Evolutionary conservation across 2,329 filamentous ascomycete genomes (phyloP), one percentile per base, ranked within the genome.

Genomic region (Penicillium sp.): DNA sequence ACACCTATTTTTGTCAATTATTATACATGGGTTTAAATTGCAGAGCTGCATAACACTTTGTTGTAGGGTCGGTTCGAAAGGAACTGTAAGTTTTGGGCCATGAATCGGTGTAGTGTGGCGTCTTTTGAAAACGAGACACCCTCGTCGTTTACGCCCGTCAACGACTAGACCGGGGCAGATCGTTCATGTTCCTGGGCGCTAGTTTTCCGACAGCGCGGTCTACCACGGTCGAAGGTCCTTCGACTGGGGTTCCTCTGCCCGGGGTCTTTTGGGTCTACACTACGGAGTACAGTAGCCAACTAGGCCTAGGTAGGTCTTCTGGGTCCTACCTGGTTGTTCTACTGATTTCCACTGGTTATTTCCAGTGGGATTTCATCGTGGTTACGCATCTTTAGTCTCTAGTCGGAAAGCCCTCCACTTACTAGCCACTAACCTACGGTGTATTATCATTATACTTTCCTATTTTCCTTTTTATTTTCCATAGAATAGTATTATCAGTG

Each of bases 151-250:
- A 47, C 17, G 24, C 45, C 44, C 24, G 26, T 49, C 45, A 49
- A 17, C 15, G 45, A 49, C 45, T 49, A 26, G 50, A 53, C 33
- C 12, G 50, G 50, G 24, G 50, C 30, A 40, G 35, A 28, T 53
- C 19, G 51, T 38, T 53, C 51, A 53, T 40, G 51, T 60, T 53
- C 58, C 58, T 56, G 58, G 44, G 40, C 58, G 22, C 53, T 60
- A 60, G 58, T 55, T 33, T 30, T 47, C 49, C 51, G 58, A 47
- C 47, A 56, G 58, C 44, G 22, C 45, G 53, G 51, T 60, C 38
- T 38, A 49, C 37, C 51, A 40, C 51, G 33, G 51, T 53, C 22
- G 35, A 37, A 42, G 37, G 44, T 40, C 26, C 30, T 19, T 57
- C 19, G 28, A n/a, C 28, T 28, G 28, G 42, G n/a, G 44, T 15